Evolutionary conservation across 2,329 filamentous ascomycete species (phyloP).

Genomic region (Emergomyces africanus): DNA sequence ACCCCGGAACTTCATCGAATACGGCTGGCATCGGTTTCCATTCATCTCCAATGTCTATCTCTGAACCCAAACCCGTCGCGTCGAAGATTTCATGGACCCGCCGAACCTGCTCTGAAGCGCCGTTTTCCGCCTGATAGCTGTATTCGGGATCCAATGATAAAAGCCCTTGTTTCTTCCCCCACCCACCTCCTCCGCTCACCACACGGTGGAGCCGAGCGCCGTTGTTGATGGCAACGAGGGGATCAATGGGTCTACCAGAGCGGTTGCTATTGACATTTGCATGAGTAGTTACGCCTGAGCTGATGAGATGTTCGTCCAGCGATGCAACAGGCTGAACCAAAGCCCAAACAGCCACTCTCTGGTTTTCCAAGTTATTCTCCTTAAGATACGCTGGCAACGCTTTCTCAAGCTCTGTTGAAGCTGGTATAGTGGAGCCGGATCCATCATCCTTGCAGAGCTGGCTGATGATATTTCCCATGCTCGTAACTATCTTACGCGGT

Average conservation of each 20-base stretch:
- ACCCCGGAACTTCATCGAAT: conserved; percentile 14
- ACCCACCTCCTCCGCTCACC: conserved; percentile 32
- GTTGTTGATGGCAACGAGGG: conserved; percentile 12
- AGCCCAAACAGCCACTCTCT: conserved; percentile 30
- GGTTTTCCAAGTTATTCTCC: conserved; percentile 25
- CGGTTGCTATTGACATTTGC: not conserved
- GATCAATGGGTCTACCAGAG: not conserved
- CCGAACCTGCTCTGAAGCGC: conserved; percentile 8
- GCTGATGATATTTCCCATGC: conserved; percentile 33
- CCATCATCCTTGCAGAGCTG: conserved; percentile 23
- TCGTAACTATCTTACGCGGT: conserved; percentile 25
- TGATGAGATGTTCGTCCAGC: conserved; percentile 8
- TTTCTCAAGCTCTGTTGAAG: conserved; percentile 30
- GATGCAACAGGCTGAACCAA: conserved; percentile 18
- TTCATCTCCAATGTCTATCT: not conserved
- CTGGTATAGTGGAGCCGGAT: conserved; percentile 23
- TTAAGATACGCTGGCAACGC: conserved; percentile 28
- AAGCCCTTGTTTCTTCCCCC: conserved; percentile 34
- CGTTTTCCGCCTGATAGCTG: conserved; percentile 9
- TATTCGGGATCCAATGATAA: conserved; percentile 31
- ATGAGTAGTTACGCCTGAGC: not conserved
- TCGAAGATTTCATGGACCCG: conserved; percentile 17
- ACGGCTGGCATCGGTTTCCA: conserved; percentile 7
- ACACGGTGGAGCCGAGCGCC: conserved; percentile 30
- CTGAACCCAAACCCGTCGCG: not conserved